These are phyloP conservation scores for Trichocomaceae sp. DNA, from an alignment of 2,329 filamentous ascomycete species.

Conservation along the genomic window DNA sequence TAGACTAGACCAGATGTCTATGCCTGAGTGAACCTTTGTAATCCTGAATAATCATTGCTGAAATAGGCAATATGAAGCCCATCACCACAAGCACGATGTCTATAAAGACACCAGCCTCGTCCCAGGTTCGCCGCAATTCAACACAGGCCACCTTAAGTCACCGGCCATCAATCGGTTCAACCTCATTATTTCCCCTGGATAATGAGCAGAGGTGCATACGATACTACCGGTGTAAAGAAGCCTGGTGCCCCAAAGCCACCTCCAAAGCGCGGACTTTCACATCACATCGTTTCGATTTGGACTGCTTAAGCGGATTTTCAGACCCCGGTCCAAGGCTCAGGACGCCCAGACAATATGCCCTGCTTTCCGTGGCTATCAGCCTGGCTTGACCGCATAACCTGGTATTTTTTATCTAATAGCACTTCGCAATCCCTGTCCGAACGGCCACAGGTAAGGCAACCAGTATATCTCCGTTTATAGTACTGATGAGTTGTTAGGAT, in stretches of 20 bases:
- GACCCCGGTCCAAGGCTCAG: no score
- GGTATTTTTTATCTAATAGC: no score
- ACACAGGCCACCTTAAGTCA: background rate
- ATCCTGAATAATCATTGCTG: no score
- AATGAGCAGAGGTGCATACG: conserved; percentile 43
- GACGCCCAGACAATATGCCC: no score
- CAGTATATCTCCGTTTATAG: no score
- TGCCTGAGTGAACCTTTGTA: no score
- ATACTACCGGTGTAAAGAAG: conserved; percentile 47
- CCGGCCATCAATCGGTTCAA: background rate
- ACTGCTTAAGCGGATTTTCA: background rate
- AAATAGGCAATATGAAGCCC: background rate
- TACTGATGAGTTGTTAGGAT: no score
- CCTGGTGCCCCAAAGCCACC: conserved; percentile 22
- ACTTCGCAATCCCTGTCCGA: no score
- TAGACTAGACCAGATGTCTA: no score
- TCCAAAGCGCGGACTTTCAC: background rate
- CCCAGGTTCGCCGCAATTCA: conserved; percentile 1
- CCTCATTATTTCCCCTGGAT: background rate
- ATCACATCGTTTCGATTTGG: background rate
- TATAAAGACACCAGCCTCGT: conserved; percentile 3
- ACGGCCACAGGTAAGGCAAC: no score
- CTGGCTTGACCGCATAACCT: no score
- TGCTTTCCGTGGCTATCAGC: no score
- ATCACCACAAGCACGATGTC: background rate